A percentile compares a stretch with the other conserved stretches of the same genome.
Conservation (phyloP, 495 filamentous ascomycete species). For the Penicillium cataractarum region DNA sequence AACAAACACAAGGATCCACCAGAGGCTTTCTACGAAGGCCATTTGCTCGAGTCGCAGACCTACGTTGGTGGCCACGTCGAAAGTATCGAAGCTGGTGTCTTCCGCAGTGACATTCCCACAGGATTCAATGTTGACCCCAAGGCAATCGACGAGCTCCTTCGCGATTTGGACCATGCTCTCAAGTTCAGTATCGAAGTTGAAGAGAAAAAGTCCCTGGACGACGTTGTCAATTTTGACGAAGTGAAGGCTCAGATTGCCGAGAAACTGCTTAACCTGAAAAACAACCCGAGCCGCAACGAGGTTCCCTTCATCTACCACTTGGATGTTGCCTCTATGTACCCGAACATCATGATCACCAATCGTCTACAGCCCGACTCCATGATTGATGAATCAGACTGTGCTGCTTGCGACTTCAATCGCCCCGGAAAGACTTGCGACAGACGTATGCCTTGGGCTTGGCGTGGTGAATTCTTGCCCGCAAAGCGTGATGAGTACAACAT, state of each 20-base stretch:
- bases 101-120: constrained; percentile 91
- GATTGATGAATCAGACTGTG: constrained; percentile 94
- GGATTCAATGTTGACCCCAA: constrained; percentile 86
- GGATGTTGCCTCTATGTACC: constrained; percentile 99
- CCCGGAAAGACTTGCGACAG: constrained; percentile 97
- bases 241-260: constrained; percentile 82
- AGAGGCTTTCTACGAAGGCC: constrained; percentile 95
- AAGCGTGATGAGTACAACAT: constrained; percentile 99
- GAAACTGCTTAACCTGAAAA: constrained; percentile 72
- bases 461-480: constrained; percentile 95
- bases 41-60: constrained; percentile 93
- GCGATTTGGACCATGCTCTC: constrained; percentile 87
- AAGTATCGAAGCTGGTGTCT: constrained; percentile 98
- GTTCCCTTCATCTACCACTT: constrained; percentile 95
- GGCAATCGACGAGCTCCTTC: constrained; percentile 85
- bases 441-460: constrained; percentile 95
- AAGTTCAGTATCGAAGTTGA: constrained; percentile 92
- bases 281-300: constrained; percentile 79
- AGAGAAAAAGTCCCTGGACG: constrained; percentile 90
- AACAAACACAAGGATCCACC: constrained; percentile 94
- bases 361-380: constrained; percentile 97
- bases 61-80: constrained; percentile 99
- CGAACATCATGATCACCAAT: constrained; percentile 99
- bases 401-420: constrained; percentile 97
- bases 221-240: constrained; percentile 91